These are phyloP conservation scores for Entophlyctis luteolus DNA, from an alignment of 192 early-diverging fungal genomes.

Conservation along the genomic window DNA sequence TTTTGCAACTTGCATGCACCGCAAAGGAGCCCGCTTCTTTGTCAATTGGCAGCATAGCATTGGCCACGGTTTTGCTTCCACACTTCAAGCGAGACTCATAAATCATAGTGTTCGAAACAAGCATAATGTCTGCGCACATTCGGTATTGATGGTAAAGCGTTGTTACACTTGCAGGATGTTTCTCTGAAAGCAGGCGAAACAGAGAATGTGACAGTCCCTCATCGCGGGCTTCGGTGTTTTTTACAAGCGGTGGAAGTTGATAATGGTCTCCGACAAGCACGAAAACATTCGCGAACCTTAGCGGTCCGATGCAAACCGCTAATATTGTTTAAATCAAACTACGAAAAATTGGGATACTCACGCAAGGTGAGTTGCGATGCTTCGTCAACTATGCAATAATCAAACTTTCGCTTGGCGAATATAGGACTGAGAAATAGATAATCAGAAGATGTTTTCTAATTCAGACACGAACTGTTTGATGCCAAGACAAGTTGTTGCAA, in stretches of 20 bases:
- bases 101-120: conserved; percentile 73
- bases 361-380: conserved; percentile 89
- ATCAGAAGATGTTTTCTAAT: neutral
- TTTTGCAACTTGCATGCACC: neutral
- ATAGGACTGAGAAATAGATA: conserved; percentile 48
- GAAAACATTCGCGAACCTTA: conserved; percentile 77
- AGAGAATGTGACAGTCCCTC: conserved; percentile 62
- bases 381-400: conserved; percentile 96
- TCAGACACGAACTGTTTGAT: conserved; percentile 67
- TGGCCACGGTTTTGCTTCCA: conserved; percentile 63
- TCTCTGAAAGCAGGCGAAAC: conserved; percentile 77
- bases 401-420: conserved; percentile 74
- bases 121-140: conserved; percentile 90
- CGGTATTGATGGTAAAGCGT: conserved; percentile 82
- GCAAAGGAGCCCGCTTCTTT: conserved; percentile 1
- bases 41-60: conserved; percentile 46
- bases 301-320: conserved; percentile 80
- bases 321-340: neutral
- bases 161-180: conserved; percentile 72
- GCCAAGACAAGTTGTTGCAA: conserved; percentile 87
- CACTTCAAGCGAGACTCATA: conserved; percentile 77
- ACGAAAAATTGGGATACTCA: neutral
- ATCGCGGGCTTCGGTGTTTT: conserved; percentile 52
- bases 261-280: conserved; percentile 94
- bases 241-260: conserved; percentile 85